A percentile compares a stretch with the other conserved stretches of the same genome.
Evolutionary conservation across 306 rosid species (phyloP).

Genomic region (Dryas drummondii): DNA sequence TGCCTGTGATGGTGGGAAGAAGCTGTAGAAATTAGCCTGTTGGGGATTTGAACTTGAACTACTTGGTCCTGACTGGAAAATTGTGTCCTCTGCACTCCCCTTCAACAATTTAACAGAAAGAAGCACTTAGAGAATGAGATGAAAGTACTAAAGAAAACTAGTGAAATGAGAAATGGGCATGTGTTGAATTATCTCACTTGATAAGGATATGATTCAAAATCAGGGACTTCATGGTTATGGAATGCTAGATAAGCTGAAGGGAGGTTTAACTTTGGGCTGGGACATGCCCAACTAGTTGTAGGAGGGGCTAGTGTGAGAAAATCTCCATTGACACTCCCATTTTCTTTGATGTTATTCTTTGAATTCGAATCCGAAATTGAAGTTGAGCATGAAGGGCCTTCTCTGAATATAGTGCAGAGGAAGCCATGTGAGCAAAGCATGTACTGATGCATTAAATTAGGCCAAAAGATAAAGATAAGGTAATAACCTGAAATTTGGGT

Average conservation of each 20-base stretch:
- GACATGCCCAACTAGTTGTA: slow-evolving; percentile 28
- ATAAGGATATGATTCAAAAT: slow-evolving; percentile 30
- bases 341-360: slow-evolving; percentile 36
- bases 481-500: slow-evolving; percentile 48
- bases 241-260: slow-evolving; percentile 30
- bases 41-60: slow-evolving; percentile 35
- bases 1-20: slow-evolving; percentile 50
- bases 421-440: slow-evolving; percentile 24
- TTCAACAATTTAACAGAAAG: slow-evolving; percentile 24
- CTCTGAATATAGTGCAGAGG: slow-evolving; percentile 41
- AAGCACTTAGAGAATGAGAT: slow-evolving; percentile 16
- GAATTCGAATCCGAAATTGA: slow-evolving; percentile 40
- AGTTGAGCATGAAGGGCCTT: slow-evolving; percentile 42
- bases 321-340: slow-evolving; percentile 38
- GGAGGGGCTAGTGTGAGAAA: slow-evolving; percentile 67
- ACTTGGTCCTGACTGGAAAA: slow-evolving; percentile 29
- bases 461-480: slow-evolving; percentile 9
- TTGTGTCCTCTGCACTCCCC: slow-evolving; percentile 44
- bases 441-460: not conserved
- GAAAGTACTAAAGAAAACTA: not conserved
- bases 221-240: slow-evolving; percentile 32
- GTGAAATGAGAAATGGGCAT: not conserved
- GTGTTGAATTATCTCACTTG: slow-evolving; percentile 36
- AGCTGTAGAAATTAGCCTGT: slow-evolving; percentile 37
- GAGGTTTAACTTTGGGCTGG: slow-evolving; percentile 31